Evolutionary conservation across 257 asterid species (phyloP), one percentile per base, ranked within the genome.

Genomic region (Solanum bulbocastanum): DNA sequence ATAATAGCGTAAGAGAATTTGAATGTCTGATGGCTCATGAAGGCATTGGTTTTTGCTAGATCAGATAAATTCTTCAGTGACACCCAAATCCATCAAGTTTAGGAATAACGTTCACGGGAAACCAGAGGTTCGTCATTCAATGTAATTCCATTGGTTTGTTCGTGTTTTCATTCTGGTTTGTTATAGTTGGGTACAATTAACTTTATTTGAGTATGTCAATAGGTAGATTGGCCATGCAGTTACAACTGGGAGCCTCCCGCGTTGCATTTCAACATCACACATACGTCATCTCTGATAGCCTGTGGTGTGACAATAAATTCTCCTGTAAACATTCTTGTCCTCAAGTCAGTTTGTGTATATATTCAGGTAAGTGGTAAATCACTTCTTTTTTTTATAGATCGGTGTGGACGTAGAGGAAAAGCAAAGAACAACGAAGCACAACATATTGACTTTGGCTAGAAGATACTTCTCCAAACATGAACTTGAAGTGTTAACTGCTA

Each of bases 371-470:
- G 36, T 42, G 56, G 86, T 56, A 87, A 36, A 39, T 25, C 22
- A 33, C 73, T 40, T 16, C 14, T 73, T 85, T 58, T 25, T 89
- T 88, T 75, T 89, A 79, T 88, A 97, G 99, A 94, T 97, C 73
- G 99, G 99, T 33, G 91, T 97, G 87, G 99, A 97, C 83, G 93
- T 97, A 87, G 98, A 97, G 93, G 96, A 94, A 89, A 96, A 96
- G 86, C 81, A 93, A 39, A 89, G 99, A 81, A 90, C 83, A 62
- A 91, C 90, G 87, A 96, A 91, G 88, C 95, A 95, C 92, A 87
- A 84, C 72, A 86, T 94, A 76, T 81, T 94, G 90, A 91, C 97
- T 86, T 92, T 97, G 89, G 98, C 98, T 83, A 91, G 92, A 36
- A 92, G 99, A 72, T 97, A 93, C 89, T 94, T 97, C 91, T 90